Conservation (phyloP, 2,329 filamentous ascomycete genomes). For the Beauveria pseudobassiana region DNA sequence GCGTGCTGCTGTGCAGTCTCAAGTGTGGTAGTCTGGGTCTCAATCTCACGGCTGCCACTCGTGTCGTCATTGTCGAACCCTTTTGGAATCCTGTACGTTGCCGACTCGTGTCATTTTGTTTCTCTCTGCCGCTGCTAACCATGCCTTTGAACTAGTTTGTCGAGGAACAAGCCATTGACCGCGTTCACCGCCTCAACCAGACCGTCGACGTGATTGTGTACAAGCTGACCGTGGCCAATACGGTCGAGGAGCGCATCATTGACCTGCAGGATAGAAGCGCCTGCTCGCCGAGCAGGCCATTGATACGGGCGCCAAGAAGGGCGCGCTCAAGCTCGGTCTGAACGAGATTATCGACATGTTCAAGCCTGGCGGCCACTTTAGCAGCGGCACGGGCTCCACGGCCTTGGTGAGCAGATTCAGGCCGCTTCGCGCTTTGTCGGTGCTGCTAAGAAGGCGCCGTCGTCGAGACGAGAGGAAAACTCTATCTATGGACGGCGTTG, state of each 20-base stretch:
- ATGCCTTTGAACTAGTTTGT: constrained; percentile 56
- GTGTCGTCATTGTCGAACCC: constrained; percentile 91
- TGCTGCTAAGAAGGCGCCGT: constrained; percentile 18
- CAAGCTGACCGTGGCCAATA: constrained; percentile 78
- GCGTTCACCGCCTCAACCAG: constrained; percentile 96
- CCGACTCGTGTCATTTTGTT: background rate
- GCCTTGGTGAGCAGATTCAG: constrained; percentile 14
- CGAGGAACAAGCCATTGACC: constrained; percentile 97
- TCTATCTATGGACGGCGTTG: constrained; percentile 35
- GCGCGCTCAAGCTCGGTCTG: constrained; percentile 75
- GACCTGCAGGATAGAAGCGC: constrained; percentile 87
- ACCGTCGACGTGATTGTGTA: constrained; percentile 92
- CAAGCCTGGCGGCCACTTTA: constrained; percentile 50
- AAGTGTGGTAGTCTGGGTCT: constrained; percentile 90
- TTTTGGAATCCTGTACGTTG: constrained; percentile 88
- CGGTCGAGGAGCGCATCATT: constrained; percentile 91
- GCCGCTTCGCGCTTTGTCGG: constrained; percentile 19
- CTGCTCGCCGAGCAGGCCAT: constrained; percentile 87
- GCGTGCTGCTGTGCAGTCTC: constrained; percentile 84
- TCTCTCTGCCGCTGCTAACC: constrained; percentile 6
- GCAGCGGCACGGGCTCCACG: constrained; percentile 26
- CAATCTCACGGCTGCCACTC: constrained; percentile 86
- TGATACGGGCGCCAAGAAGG: constrained; percentile 68
- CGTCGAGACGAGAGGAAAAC: constrained; percentile 26
- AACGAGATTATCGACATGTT: constrained; percentile 92